Evolutionary conservation across 2,329 filamentous ascomycete species (phyloP), one percentile per base, ranked within the genome.

Genomic region (Epicoccum sorghinum): DNA sequence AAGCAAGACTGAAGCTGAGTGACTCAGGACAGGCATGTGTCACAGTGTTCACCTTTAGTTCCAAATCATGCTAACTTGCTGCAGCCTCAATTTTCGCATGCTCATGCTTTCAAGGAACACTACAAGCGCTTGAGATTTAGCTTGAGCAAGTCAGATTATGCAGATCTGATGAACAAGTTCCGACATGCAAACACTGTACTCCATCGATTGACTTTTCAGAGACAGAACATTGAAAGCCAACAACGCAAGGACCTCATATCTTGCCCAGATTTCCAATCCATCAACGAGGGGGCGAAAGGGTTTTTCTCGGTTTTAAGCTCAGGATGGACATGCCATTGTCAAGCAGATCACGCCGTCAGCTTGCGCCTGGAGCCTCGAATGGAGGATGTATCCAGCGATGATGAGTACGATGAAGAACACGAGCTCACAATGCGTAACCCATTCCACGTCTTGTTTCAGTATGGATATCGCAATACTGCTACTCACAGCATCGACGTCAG

Each of bases 41-140:
- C 27, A 9, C 27, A 8, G 24, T 35, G 7, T 4, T n/a, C 3
- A 12, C 12, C 2, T 6, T 12, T 13, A 22, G 12, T 18, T 4
- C 25, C 25, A 12, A 24, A 8, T 23, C 27, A 4, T 6, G 37
- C 3, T 52, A 55, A 65, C 1, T 65, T 69, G 45, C 44, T 12
- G n/a, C 27, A 69, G 60, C 59, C 63, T 5, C 62, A 64, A 53
- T 62, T 70, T 29, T 49, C 58, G 1, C 51, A 68, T 2, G 39
- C 56, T 9, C 55, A 54, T 10, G 50, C 61, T 1, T 69, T 74
- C 54, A 67, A 62, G 24, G 61, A 68, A 44, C 62, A 68, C 18
- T 70, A 68, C 50, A 68, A 69, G 29, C 51, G 68, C 8, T 56
- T 72, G 1, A 61, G 57, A 7, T 71, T 73, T 43, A 69, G 65